These are phyloP conservation scores for Solanum etuberosum DNA, from an alignment of 257 asterid species.

Conservation along the genomic window DNA sequence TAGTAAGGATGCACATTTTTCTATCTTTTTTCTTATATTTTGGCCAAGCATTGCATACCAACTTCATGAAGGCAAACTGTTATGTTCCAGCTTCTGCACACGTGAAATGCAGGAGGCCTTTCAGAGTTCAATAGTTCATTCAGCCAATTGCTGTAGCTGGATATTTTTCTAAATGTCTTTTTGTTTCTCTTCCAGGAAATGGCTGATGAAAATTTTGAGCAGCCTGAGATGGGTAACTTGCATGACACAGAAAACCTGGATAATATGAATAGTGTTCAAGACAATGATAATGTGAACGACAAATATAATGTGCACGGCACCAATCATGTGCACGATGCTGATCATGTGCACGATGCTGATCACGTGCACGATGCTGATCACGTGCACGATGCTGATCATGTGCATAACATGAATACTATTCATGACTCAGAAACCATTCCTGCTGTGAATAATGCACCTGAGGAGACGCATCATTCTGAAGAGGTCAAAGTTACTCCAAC, in stretches of 20 bases:
- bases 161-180: neutral
- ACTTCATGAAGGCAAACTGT: neutral
- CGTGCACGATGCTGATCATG: neutral
- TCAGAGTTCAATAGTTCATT: neutral
- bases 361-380: neutral
- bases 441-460: slow-evolving; percentile 11
- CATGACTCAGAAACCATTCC: neutral
- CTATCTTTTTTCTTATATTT: neutral
- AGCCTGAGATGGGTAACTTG: neutral
- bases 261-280: neutral
- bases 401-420: neutral
- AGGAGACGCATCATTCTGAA: slow-evolving; percentile 23
- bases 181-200: slow-evolving; percentile 18
- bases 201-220: slow-evolving; percentile 33
- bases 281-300: neutral
- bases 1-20: neutral
- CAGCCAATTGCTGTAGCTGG: neutral
- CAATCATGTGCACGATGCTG: neutral
- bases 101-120: neutral
- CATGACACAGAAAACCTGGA: slow-evolving; percentile 3
- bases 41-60: neutral
- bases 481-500: slow-evolving; percentile 19
- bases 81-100: neutral
- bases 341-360: neutral
- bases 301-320: neutral